Base-by-base conservation (phyloP, 2,329 filamentous ascomycete species). In the Verticillium dahliae region DNA sequence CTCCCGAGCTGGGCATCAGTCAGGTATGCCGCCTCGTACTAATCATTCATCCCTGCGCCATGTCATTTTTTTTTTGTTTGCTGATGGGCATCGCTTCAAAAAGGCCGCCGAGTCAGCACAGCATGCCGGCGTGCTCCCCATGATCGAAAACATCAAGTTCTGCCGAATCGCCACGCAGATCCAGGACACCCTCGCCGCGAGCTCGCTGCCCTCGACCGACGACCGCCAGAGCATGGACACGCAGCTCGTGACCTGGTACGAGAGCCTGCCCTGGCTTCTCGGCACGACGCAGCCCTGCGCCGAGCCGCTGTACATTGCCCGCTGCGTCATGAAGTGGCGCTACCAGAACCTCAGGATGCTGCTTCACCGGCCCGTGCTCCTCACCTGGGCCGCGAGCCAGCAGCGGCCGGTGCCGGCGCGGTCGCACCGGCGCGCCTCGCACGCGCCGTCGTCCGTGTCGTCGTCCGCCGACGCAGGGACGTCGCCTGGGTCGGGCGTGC, bases 141-240 rank as follows among this genome's bases (percentile, higher is more conserved):
- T 92, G 14, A 85, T 90, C 35, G 88, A 93, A 72, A 91, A 90
- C 71, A 88, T 91, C 65, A 86, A 87, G 58, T 93, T 93, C 73
- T 91, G 89, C 76, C 89, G 89, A 71, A 90, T 94, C 62, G 87
- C 89, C n/a, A 91, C 90, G 0, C 84, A 86, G 63, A 89, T 93
- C 61, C 90, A 94, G 70, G 90, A 94, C 68, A 83, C 86, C 59
- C 80, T 94, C 2, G 88, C 89, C 14, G 85, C 88, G 59, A 84
- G 85, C 1, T 88, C 90, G 0, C 78, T 91, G 1, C 81, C 91
- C 2, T 81, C 83, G 14, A 78, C 82, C 33, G 82, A 87, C 35
- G 89, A 92, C 69, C 85, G 90, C 18, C 80, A 82, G 61, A 80
- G 80, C 60, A 81, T 91, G 31, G 90, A 93, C 68, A 77, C 77